Conservation (phyloP, 441 rosid genomes). For the Theobroma grandiflorum region DNA sequence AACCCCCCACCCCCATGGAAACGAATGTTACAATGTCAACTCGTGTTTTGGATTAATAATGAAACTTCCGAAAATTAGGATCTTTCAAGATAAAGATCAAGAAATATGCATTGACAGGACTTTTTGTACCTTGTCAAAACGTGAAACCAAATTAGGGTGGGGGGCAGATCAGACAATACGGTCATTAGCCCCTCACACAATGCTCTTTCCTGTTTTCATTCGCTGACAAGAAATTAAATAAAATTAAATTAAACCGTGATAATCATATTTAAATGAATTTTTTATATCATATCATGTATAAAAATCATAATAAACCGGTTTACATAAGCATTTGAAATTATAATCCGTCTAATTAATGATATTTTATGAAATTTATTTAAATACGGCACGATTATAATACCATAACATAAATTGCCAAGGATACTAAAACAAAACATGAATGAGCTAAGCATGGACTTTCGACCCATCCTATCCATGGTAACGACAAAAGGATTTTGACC, state of each 20-base stretch:
- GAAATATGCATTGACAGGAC: not conserved
- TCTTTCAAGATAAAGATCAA: not conserved
- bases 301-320: no score
- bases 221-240: not conserved
- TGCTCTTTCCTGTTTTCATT: not conserved
- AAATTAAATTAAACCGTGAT: no score
- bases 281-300: no score
- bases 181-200: not conserved
- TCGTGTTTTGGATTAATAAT: not conserved
- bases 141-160: not conserved
- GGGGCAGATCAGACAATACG: not conserved
- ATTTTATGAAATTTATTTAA: no score
- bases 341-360: no score
- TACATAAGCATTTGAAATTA: no score
- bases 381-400: no score
- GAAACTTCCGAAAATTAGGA: not conserved
- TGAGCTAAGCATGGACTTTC: not conserved
- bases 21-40: not conserved
- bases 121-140: constrained; percentile 12
- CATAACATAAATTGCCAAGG: no score
- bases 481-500: not conserved
- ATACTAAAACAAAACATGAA: not conserved
- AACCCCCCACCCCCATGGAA: not conserved
- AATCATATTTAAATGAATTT: no score
- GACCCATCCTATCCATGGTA: not conserved